phyloP scores from a whole-genome alignment of 257 asterid genomes.

The Salvia splendens region DNA sequence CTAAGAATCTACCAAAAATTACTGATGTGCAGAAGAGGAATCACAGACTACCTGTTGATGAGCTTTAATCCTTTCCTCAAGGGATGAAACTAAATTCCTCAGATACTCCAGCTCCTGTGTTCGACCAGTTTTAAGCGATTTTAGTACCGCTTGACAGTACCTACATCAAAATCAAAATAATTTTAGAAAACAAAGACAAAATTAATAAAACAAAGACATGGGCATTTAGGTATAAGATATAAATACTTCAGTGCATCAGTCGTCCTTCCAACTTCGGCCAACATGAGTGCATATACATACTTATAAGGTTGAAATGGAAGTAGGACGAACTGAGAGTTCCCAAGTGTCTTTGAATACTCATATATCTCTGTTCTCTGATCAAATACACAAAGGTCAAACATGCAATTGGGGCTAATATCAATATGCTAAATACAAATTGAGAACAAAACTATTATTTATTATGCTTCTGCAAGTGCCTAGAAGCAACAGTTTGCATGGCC shows the following conservation, averaged over 20 bases:
- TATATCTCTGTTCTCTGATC: conserved; percentile 92
- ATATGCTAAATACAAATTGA: conserved; percentile 6
- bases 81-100: conserved; percentile 64
- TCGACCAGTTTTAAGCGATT: conserved; percentile 84
- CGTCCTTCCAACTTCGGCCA: conserved; percentile 95
- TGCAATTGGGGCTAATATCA: conserved; percentile 26
- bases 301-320: conserved; percentile 95
- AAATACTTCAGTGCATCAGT: conserved; percentile 83
- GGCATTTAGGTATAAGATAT: conserved; percentile 24
- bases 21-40: conserved; percentile 2
- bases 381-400: conserved; percentile 34
- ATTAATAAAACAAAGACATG: conserved; percentile 13
- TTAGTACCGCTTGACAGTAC: conserved; percentile 89
- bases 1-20: conserved; percentile 21
- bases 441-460: background rate
- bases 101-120: conserved; percentile 72
- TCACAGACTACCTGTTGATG: conserved; percentile 74
- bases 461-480: conserved; percentile 5
- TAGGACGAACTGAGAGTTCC: conserved; percentile 91
- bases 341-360: conserved; percentile 87
- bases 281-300: conserved; percentile 86
- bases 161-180: conserved; percentile 41
- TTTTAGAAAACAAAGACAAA: conserved; percentile 26
- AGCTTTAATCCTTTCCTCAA: conserved; percentile 90
- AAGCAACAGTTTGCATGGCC: conserved; percentile 12